phyloP scores from a whole-genome alignment of 345 rosid genomes.

The Aquilaria sinensis region DNA sequence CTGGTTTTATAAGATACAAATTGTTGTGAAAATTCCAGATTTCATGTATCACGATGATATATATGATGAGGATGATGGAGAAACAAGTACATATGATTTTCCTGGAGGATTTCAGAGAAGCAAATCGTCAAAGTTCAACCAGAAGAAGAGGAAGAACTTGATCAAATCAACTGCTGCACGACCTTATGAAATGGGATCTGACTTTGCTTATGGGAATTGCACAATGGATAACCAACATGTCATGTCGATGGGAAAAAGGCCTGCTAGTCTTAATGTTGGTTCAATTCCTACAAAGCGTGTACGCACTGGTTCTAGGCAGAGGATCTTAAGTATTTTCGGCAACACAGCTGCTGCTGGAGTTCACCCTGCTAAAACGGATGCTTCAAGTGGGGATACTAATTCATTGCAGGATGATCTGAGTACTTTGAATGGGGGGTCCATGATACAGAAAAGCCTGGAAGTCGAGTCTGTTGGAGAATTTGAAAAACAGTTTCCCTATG shows the following conservation, averaged over 20 bases:
- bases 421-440: slow-evolving; percentile 61
- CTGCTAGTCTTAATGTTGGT: slow-evolving; percentile 49
- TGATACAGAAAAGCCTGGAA: slow-evolving; percentile 62
- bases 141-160: slow-evolving; percentile 50
- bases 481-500: slow-evolving; percentile 59
- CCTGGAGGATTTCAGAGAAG: slow-evolving; percentile 48
- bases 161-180: slow-evolving; percentile 30
- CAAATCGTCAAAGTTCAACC: slow-evolving; percentile 45
- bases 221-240: slow-evolving; percentile 41
- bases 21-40: slow-evolving; percentile 34
- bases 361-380: slow-evolving; percentile 55
- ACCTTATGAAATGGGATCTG: slow-evolving; percentile 33
- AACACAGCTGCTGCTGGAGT: slow-evolving; percentile 36
- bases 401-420: slow-evolving; percentile 87
- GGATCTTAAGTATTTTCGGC: slow-evolving; percentile 50
- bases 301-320: slow-evolving; percentile 80
- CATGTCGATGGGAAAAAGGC: slow-evolving; percentile 49
- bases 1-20: slow-evolving; percentile 4
- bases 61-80: slow-evolving; percentile 80
- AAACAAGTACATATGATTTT: slow-evolving; percentile 60
- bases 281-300: slow-evolving; percentile 74
- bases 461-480: slow-evolving; percentile 65
- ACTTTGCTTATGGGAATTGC: slow-evolving; percentile 39
- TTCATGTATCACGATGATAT: slow-evolving; percentile 42
- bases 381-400: slow-evolving; percentile 88